phyloP scores from a whole-genome alignment of 176 grass and related monocot species.

The Zea mays region DNA sequence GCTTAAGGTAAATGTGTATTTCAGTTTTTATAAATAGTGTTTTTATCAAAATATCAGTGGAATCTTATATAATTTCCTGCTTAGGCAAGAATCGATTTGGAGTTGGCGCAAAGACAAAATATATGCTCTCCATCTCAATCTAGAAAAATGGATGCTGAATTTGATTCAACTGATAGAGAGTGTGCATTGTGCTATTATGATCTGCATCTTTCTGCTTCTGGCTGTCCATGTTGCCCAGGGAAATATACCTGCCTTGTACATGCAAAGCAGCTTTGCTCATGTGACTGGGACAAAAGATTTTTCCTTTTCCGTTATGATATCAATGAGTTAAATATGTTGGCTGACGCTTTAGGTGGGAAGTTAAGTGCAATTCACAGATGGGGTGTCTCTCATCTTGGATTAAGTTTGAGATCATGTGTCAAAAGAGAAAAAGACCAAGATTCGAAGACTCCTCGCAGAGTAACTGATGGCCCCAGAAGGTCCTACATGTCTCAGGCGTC shows the following conservation, averaged over 20 bases:
- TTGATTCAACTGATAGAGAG: constrained; percentile 79
- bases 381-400: constrained; percentile 75
- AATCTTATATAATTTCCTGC: constrained; percentile 38
- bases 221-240: constrained; percentile 64
- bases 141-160: constrained; percentile 78
- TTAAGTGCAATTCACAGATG: constrained; percentile 91
- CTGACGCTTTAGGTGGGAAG: constrained; percentile 87
- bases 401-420: constrained; percentile 69
- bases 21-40: constrained; percentile 4
- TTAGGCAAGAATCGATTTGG: constrained; percentile 68
- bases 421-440: constrained; percentile 66
- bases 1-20: constrained; percentile 62
- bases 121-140: constrained; percentile 61
- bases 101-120: constrained; percentile 53
- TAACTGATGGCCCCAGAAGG: constrained; percentile 43
- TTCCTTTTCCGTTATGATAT: constrained; percentile 91
- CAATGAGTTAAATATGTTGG: constrained; percentile 71
- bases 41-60: constrained; percentile 6
- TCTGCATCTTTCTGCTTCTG: constrained; percentile 79
- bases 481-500: constrained; percentile 48
- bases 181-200: constrained; percentile 90
- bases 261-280: constrained; percentile 78
- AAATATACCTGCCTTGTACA: constrained; percentile 73
- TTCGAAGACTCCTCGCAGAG: constrained; percentile 44
- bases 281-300: constrained; percentile 69